A percentile compares a stretch with the other conserved stretches of the same genome.
Conservation (phyloP, 2,329 filamentous ascomycete species). For the Claviceps sp. region DNA sequence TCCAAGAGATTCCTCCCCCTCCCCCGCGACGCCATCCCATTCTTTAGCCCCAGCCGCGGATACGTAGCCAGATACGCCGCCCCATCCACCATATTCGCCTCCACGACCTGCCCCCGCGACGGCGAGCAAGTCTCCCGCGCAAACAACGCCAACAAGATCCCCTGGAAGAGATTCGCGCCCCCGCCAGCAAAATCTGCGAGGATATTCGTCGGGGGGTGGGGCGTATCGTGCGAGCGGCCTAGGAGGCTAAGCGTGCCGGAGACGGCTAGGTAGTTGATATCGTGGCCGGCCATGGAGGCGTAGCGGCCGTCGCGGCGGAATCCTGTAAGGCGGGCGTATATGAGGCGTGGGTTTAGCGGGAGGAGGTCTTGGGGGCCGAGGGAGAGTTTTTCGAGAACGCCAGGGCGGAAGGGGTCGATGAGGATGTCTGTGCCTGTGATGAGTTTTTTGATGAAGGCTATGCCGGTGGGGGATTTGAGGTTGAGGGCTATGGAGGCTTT, state of each 20-base stretch:
- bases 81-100: conserved; percentile 96
- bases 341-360: conserved; percentile 55
- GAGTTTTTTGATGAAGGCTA: conserved; percentile 53
- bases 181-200: conserved; percentile 87
- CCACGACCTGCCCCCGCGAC: conserved; percentile 68
- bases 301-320: conserved; percentile 83
- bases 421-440: conserved; percentile 68
- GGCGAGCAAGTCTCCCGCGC: conserved; percentile 35
- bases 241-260: conserved; percentile 68
- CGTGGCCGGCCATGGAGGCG: conserved; percentile 78
- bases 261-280: conserved; percentile 93
- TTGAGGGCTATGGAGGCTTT: conserved; percentile 73
- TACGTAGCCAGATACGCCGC: conserved; percentile 66
- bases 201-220: conserved; percentile 70
- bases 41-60: conserved; percentile 54
- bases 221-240: conserved; percentile 54
- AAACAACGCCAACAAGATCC: conserved; percentile 62
- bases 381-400: conserved; percentile 74
- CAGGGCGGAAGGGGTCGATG: conserved; percentile 88
- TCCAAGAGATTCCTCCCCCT: conserved; percentile 72
- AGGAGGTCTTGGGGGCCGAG: conserved; percentile 59
- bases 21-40: conserved; percentile 44
- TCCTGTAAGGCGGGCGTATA: conserved; percentile 79
- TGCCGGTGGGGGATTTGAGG: conserved; percentile 54
- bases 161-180: conserved; percentile 68